phyloP scores from a whole-genome alignment of 352 stramenopile genomes.

The Pythium aristosporum region DNA sequence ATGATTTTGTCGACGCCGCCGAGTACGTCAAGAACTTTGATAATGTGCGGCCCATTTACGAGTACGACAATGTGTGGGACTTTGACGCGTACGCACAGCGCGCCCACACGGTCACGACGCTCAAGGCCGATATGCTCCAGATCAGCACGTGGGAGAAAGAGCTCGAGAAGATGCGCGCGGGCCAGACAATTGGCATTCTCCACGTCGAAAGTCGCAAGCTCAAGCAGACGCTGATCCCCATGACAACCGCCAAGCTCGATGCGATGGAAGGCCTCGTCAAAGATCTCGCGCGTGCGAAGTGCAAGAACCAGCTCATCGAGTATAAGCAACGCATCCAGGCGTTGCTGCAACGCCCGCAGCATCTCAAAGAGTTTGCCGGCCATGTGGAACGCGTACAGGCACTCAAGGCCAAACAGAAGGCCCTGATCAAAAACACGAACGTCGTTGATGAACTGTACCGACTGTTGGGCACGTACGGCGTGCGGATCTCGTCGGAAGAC shows the following conservation, averaged over 20 bases:
- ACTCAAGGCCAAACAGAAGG: constrained; percentile 78
- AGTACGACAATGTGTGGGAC: constrained; percentile 90
- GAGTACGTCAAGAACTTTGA: constrained; percentile 94
- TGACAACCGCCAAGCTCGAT: constrained; percentile 90
- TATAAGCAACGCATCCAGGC: constrained; percentile 90
- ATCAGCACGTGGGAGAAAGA: constrained; percentile 93
- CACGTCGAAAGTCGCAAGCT: constrained; percentile 93
- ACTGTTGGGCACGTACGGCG: constrained; percentile 88
- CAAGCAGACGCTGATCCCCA: constrained; percentile 91
- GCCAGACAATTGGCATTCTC: constrained; percentile 91
- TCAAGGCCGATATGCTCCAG: constrained; percentile 89
- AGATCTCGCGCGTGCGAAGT: constrained; percentile 86
- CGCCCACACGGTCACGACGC: constrained; percentile 80
- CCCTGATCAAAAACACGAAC: constrained; percentile 81
- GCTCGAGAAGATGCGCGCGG: constrained; percentile 92
- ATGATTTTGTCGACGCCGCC: constrained; percentile 82
- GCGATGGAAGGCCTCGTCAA: constrained; percentile 92
- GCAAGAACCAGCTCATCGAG: constrained; percentile 85
- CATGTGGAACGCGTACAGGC: constrained; percentile 82
- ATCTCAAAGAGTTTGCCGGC: constrained; percentile 91
- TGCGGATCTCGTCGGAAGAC: constrained; percentile 91
- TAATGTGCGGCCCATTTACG: constrained; percentile 90
- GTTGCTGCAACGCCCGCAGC: constrained; percentile 78
- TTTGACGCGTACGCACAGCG: constrained; percentile 85
- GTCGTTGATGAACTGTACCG: constrained; percentile 94